Base-by-base conservation (phyloP, 2,329 filamentous ascomycete species). In the Ascochyta pisi region DNA sequence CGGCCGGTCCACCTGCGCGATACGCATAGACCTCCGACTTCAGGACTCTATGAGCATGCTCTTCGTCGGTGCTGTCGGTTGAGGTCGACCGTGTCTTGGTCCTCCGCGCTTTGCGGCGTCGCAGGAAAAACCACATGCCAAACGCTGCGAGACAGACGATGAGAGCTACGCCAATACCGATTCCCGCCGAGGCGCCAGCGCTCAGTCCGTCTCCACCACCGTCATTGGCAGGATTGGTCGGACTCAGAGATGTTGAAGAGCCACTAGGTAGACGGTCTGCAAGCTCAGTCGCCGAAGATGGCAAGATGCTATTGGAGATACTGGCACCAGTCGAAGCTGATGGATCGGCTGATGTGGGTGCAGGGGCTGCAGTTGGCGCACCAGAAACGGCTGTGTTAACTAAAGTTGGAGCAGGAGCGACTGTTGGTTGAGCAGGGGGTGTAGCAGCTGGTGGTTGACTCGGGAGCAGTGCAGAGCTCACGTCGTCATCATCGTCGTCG, bases 151-250 rank as follows among this genome's bases (percentile, higher is more conserved):
- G 24, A 31, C 64, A 58, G 5, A 62, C 40, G 7, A 47, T 40
- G 3, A 61, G 10, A 4, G 62, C 60, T n/a, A 61, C 57, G 35
- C 57, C 65, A 22, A 65, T 34, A 23, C 65, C 65, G 15, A 66
- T 61, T 9, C 65, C 62, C 13, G 57, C 57, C 23, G 57, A 54
- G n/a, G 58, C 55, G 9, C 53, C 62, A n/a, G 44, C 24, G 16
- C 57, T 50, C 6, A 65, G 50, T n/a, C 51, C 50, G 5, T 22
- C 26, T 13, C 29, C 24, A 16, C 33, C 16, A 35, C 33, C 29
- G n/a, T 19, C 33, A 15, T 45, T 45, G 6, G 34, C 27, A 26
- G 34, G 29, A 12, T 10, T 9, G 19, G 38, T 5, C 16, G 37
- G 40, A 6, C 5, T 29, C 12, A 34, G 3, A 40, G 31, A n/a